Conservation (phyloP, 192 early-diverging fungal genomes). For the Phlyctochytrium planicorne region DNA sequence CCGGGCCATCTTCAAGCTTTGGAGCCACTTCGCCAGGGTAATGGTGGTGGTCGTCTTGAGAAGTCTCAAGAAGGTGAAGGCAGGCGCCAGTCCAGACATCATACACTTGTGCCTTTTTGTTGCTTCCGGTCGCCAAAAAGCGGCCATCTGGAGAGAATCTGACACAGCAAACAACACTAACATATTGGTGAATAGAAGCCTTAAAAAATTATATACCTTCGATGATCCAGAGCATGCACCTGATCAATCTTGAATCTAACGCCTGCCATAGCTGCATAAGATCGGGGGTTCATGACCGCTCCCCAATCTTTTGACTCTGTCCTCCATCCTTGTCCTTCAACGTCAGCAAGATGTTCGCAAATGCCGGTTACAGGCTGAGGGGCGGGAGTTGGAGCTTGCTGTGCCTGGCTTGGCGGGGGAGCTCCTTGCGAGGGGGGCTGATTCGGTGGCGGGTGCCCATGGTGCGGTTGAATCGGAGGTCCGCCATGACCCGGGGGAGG, state of each 20-base stretch:
- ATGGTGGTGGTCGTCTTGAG: constrained; percentile 45
- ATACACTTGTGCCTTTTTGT: constrained; percentile 84
- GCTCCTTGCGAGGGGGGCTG: no score
- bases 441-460: constrained; percentile 1
- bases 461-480: not conserved
- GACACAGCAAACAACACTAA: constrained; percentile 95
- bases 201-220: constrained; percentile 35
- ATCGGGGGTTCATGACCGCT: constrained; percentile 59
- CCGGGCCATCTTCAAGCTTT: constrained; percentile 41
- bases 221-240: constrained; percentile 57
- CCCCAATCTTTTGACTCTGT: constrained; percentile 86
- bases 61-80: constrained; percentile 19
- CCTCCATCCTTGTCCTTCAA: constrained; percentile 46
- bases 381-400: no score
- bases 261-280: constrained; percentile 17
- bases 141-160: constrained; percentile 92
- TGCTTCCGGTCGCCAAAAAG: constrained; percentile 92
- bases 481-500: no score
- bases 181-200: no score
- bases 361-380: constrained; percentile 46
- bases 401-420: no score
- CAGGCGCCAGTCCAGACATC: constrained; percentile 71
- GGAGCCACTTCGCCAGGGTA: constrained; percentile 75
- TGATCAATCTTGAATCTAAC: constrained; percentile 32
- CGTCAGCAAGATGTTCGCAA: constrained; percentile 67